A percentile compares a stretch with the other conserved stretches of the same genome.
These are phyloP conservation scores for Amaranthus cruentus DNA, from an alignment of 148 eudicot genomes.

Conservation along the genomic window DNA sequence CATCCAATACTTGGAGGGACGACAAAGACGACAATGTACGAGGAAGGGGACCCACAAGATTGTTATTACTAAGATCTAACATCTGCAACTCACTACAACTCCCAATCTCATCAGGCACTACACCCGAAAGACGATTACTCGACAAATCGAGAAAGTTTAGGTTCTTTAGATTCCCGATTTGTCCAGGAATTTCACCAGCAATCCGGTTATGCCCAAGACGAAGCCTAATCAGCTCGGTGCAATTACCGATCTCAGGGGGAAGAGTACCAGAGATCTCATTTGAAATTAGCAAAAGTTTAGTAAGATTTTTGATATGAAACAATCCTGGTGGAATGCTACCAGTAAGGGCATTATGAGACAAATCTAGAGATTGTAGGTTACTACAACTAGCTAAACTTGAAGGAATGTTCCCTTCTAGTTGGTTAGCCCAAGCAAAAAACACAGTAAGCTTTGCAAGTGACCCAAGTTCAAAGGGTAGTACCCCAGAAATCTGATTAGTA, in stretches of 20 bases:
- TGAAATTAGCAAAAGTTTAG: slow-evolving; percentile 61
- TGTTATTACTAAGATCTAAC: slow-evolving; percentile 54
- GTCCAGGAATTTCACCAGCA: slow-evolving; percentile 50
- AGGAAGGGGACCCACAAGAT: slow-evolving; percentile 45
- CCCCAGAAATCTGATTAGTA: slow-evolving; percentile 65
- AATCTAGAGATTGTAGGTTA: slow-evolving; percentile 55
- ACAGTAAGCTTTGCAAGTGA: slow-evolving; percentile 38
- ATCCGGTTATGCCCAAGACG: slow-evolving; percentile 48
- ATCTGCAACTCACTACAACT: slow-evolving; percentile 57
- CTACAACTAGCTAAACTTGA: slow-evolving; percentile 42
- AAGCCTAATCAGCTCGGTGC: slow-evolving; percentile 44
- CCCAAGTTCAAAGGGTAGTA: slow-evolving; percentile 56
- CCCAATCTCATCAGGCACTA: slow-evolving; percentile 62
- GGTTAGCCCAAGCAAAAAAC: slow-evolving; percentile 80
- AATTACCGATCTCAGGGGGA: slow-evolving; percentile 49
- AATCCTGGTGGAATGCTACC: slow-evolving; percentile 53
- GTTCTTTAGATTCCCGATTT: slow-evolving; percentile 47
- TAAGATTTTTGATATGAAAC: slow-evolving; percentile 54
- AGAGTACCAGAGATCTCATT: slow-evolving; percentile 71
- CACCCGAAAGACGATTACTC: slow-evolving; percentile 49
- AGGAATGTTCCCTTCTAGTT: slow-evolving; percentile 76
- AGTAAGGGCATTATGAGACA: slow-evolving; percentile 62
- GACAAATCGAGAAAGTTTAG: slow-evolving; percentile 76
- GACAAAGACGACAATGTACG: slow-evolving; percentile 52
- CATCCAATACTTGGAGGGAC: slow-evolving; percentile 58